Evolutionary conservation across 495 filamentous ascomycete genomes (phyloP), one percentile per base, ranked within the genome.

Genomic region (Lasiosphaeria hispida): DNA sequence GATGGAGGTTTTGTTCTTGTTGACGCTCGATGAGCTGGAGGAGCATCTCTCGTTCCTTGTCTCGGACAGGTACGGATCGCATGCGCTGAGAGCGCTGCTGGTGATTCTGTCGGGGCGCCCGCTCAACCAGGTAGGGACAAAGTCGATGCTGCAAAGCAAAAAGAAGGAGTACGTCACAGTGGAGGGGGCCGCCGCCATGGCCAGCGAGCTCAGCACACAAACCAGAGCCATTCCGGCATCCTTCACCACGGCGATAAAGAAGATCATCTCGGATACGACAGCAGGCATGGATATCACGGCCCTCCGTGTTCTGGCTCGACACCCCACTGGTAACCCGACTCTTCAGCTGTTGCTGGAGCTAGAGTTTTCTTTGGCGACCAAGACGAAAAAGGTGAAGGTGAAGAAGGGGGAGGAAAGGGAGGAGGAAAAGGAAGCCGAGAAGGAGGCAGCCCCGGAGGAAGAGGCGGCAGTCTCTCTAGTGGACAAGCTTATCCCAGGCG

Each of bases 61-160:
- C 68, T 90, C 90, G 0, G 89, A 97, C 63, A 78, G 82, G 45
- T 97, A 93, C 67, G 94, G 91, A 9, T 98, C 94, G 9, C 94
- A 98, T 70, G 88, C 87, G 0, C 80, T 98, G 18, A 82, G 94
- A 53, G 87, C 96, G 0, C 76, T 98, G 3, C 77, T 98, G 2
- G 70, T 97, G 0, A 84, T 97, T 2, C 80, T 98, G 23, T 89
- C 93, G 0, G 94, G 95, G 9, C 81, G 87, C 60, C 85, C 92
- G 0, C 75, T 96, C 2, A 81, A 85, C 50, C 72, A 86, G 53
- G 70, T 80, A 0, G 78, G 85, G 10, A 86, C 80, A 10, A 84
- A 82, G 48, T 87, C 86, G 5, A 70, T 93, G 11, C 75, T 97
- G 36, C 85, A 90, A 63, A 93, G 91, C 73, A 91, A 89, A 69